phyloP scores from a whole-genome alignment of 2,329 filamentous ascomycete species.

The Cordyceps farinosa region DNA sequence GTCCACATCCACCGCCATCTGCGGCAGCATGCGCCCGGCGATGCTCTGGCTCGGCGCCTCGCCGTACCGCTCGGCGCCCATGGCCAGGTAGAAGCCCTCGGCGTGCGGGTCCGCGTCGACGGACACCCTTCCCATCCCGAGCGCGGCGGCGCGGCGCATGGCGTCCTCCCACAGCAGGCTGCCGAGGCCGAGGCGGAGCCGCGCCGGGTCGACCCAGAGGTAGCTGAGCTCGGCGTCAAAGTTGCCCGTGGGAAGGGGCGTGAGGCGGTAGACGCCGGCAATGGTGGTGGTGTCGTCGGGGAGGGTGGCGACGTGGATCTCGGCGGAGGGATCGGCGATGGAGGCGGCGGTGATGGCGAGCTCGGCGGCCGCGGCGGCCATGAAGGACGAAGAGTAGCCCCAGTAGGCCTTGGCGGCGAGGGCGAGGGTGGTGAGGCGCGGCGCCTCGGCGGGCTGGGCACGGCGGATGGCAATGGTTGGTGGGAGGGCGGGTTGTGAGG shows the following conservation, averaged over 20 bases:
- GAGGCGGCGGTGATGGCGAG: not conserved
- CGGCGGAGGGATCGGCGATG: not conserved
- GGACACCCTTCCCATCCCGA: not conserved
- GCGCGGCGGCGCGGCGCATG: not conserved
- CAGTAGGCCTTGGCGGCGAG: conserved; percentile 12
- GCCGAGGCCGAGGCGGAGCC: not conserved
- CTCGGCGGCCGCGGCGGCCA: conserved; percentile 6
- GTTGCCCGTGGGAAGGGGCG: not conserved
- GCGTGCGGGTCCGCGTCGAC: conserved; percentile 12
- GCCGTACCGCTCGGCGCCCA: not conserved
- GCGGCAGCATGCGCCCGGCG: not conserved
- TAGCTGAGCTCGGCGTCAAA: conserved; percentile 3
- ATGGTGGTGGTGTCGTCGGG: not conserved
- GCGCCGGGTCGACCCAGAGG: conserved; percentile 3
- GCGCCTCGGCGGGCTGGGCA: not conserved
- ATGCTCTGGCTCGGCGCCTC: not conserved
- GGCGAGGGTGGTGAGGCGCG: conserved; percentile 6
- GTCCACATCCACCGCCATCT: not conserved
- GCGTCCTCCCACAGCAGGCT: conserved; percentile 7
- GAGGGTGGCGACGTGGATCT: conserved; percentile 1
- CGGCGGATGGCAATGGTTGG: not conserved
- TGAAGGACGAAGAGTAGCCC: conserved; percentile 2
- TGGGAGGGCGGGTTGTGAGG: not conserved
- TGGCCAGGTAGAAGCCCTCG: not conserved
- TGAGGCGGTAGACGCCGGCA: conserved; percentile 5